A percentile compares a stretch with the other conserved stretches of the same genome.
phyloP scores from a whole-genome alignment of 2,329 filamentous ascomycete genomes.

The Talaromyces sp. region DNA sequence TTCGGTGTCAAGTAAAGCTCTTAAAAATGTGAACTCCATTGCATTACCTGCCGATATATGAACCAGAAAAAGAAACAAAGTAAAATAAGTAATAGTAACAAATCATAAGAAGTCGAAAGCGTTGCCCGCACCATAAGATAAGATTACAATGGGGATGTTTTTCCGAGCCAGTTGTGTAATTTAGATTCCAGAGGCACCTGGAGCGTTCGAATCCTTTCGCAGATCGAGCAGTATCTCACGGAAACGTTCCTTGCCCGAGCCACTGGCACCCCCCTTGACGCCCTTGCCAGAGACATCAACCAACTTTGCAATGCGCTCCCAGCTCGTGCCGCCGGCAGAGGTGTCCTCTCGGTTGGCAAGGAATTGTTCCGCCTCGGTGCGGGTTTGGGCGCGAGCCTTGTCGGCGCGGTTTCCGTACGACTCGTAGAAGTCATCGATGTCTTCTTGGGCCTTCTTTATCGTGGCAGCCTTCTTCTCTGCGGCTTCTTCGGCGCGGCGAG shows the following conservation, averaged over 20 bases:
- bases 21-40: conserved; percentile 14
- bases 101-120: conserved; percentile 8
- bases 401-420: conserved; percentile 99
- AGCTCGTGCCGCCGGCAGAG: conserved; percentile 89
- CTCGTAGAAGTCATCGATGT: conserved; percentile 98
- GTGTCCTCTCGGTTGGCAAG: conserved; percentile 84
- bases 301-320: conserved; percentile 95
- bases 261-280: conserved; percentile 73
- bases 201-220: conserved; percentile 88
- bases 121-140: background rate
- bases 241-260: conserved; percentile 94
- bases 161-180: background rate
- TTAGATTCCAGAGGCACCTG: conserved; percentile 49
- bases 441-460: conserved; percentile 80
- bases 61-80: conserved; percentile 12
- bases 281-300: conserved; percentile 98
- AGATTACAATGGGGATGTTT: background rate
- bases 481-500: conserved; percentile 79
- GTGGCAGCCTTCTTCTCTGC: conserved; percentile 77
- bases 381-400: conserved; percentile 81
- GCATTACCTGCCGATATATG: conserved; percentile 13
- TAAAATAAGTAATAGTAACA: conserved; percentile 6
- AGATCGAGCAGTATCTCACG: conserved; percentile 80
- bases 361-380: conserved; percentile 90
- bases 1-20: conserved; percentile 5